phyloP scores from a whole-genome alignment of 129 eudicot genomes.

The Daucus carota region DH1_v3.0 NC_030387.2:22187501-22188000 shows the following conservation, averaged over 20 bases:
- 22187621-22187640: not conserved
- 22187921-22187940: slow-evolving; percentile 17
- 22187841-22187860: slow-evolving; percentile 8
- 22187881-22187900: not conserved
- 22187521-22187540: not conserved
- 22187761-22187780: too few relatives aligned
- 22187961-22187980: slow-evolving; percentile 5
- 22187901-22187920: slow-evolving; percentile 9
- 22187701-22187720: too few relatives aligned
- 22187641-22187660: not conserved
- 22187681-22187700: not conserved
- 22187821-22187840: too few relatives aligned
- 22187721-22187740: too few relatives aligned
- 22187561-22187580: not conserved
- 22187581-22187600: not conserved
- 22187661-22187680: not conserved
- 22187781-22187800: too few relatives aligned
- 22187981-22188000: slow-evolving; percentile 18
- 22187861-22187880: not conserved
- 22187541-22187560: too few relatives aligned
- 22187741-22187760: too few relatives aligned
- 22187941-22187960: not conserved
- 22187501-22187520: not conserved
- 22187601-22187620: not conserved
- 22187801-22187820: too few relatives aligned